Evolutionary conservation across 768 basidiomycete genomes (phyloP).

Genomic region (Leccinum subgranulosum): DNA sequence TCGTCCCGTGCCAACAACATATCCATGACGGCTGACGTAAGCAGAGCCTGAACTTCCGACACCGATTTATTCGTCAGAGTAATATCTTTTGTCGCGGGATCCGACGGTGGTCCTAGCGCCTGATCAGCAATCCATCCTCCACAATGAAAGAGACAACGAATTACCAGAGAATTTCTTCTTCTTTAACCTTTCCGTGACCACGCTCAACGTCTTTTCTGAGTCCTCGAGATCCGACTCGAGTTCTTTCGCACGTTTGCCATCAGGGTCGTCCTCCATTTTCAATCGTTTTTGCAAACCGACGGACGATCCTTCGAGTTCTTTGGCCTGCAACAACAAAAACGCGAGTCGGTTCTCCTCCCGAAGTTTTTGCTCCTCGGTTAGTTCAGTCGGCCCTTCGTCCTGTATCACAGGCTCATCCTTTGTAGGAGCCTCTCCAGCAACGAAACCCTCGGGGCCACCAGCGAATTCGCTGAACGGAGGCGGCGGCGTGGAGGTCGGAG

Average conservation of each 20-base stretch:
- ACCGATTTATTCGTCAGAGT: not conserved
- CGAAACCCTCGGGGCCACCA: conserved; percentile 1
- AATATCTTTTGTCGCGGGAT: conserved; percentile 1
- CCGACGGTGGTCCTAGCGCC: conserved; percentile 7
- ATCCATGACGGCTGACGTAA: conserved; percentile 11
- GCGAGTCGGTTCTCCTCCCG: conserved; percentile 19
- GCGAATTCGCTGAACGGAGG: conserved; percentile 26
- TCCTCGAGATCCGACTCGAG: conserved; percentile 21
- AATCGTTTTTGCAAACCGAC: conserved; percentile 4
- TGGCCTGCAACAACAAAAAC: conserved; percentile 18
- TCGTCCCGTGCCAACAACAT: conserved; percentile 13
- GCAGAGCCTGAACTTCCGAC: not conserved
- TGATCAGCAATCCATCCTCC: not conserved
- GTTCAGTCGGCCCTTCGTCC: conserved; percentile 16
- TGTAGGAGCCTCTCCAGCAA: conserved; percentile 4
- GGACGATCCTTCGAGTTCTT: conserved; percentile 10
- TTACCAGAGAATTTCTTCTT: conserved; percentile 24
- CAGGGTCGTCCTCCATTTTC: conserved; percentile 4
- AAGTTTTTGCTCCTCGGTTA: conserved; percentile 21
- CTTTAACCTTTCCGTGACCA: conserved; percentile 10
- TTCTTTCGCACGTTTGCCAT: not conserved
- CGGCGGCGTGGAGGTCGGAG: conserved; percentile 20
- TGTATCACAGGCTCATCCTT: conserved; percentile 14
- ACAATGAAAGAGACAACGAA: not conserved
- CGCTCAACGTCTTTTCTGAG: conserved; percentile 1